These are phyloP conservation scores for Trichocladium uniseriatum DNA, from an alignment of 495 filamentous ascomycete species.

Conservation along the genomic window DNA sequence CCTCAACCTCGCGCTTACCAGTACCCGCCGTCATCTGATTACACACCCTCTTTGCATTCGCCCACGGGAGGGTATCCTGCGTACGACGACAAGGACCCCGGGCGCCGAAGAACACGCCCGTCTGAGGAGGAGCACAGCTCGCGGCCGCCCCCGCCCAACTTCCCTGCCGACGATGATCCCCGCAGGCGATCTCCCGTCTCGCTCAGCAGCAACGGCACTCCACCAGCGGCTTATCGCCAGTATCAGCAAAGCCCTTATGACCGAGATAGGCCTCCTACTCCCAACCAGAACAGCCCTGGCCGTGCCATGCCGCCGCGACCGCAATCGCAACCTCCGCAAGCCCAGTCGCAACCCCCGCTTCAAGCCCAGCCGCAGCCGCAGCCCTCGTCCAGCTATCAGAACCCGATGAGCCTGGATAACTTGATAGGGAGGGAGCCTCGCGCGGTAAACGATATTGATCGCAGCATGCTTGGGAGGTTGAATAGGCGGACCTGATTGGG, in stretches of 20 bases:
- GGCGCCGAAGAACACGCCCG: constrained; percentile 28
- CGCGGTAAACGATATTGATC: constrained; percentile 31
- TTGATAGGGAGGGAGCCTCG: constrained; percentile 27
- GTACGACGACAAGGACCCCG: constrained; percentile 28
- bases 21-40: constrained; percentile 15
- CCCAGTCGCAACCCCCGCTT: constrained; percentile 5
- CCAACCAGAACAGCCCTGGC: constrained; percentile 22
- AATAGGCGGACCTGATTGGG: constrained; percentile 13
- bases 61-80: constrained; percentile 31
- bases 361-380: constrained; percentile 5
- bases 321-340: background rate
- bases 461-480: constrained; percentile 34
- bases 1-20: constrained; percentile 11
- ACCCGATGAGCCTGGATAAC: constrained; percentile 39
- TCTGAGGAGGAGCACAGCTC: constrained; percentile 34
- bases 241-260: constrained; percentile 22
- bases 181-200: constrained; percentile 39
- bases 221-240: constrained; percentile 24
- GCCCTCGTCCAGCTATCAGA: constrained; percentile 6
- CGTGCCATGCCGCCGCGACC: constrained; percentile 7
- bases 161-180: constrained; percentile 34
- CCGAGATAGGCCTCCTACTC: constrained; percentile 16
- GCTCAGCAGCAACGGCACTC: constrained; percentile 32
- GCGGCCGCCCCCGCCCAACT: constrained; percentile 38
- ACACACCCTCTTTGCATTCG: constrained; percentile 19